These are phyloP conservation scores for Candida xiaguanensis DNA, from an alignment of 805 yeast genomes.

Conservation along the genomic window DNA sequence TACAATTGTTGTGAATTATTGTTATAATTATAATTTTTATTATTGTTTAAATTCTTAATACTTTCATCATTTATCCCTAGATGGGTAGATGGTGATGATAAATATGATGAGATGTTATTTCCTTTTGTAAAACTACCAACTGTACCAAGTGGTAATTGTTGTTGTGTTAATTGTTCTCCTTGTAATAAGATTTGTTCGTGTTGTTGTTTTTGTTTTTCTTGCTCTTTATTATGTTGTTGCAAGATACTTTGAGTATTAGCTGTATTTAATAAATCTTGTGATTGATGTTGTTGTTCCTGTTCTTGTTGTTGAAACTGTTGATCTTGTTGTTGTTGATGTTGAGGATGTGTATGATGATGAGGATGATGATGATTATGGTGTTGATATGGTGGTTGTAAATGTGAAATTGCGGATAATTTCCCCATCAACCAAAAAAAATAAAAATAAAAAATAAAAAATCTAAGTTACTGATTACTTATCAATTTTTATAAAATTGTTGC, in stretches of 20 bases:
- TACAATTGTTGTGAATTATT: conserved; percentile 1
- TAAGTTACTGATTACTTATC: neutral
- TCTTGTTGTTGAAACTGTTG: no score
- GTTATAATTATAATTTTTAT: neutral
- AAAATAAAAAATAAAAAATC: no score
- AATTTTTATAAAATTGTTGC: no score
- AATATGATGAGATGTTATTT: neutral
- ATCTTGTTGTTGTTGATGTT: no score
- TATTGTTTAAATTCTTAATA: neutral
- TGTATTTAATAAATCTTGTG: conserved; percentile 2
- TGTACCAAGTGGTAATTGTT: neutral
- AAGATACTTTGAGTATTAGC: no score
- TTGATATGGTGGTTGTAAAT: neutral
- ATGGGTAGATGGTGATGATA: neutral
- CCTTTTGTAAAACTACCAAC: neutral
- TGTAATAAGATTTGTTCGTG: neutral
- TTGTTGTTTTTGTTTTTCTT: neutral
- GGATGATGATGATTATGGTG: conserved; percentile 3
- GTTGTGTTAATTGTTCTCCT: neutral
- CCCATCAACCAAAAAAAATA: conserved; percentile 8
- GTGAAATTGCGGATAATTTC: conserved; percentile 11
- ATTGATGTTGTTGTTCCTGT: neutral
- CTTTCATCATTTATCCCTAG: conserved; percentile 1
- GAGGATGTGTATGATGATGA: no score
- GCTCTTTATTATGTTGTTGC: neutral